A percentile compares a stretch with the other conserved stretches of the same genome.
phyloP scores from a whole-genome alignment of 2,329 filamentous ascomycete genomes.

The Ophiocordyceps robertsii region DNA sequence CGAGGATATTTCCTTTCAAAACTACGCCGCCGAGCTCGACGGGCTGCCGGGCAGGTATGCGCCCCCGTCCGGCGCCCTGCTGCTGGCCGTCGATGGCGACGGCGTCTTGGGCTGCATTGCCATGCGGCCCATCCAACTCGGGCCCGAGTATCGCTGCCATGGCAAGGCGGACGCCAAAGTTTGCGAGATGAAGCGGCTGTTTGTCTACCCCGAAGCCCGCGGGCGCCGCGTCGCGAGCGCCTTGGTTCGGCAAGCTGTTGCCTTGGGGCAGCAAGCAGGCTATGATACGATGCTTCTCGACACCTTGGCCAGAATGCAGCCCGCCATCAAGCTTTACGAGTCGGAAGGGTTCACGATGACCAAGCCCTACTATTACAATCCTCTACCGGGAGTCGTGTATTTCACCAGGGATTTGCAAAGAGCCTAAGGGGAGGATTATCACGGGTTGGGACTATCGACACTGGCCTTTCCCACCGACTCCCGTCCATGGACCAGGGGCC shows the following conservation, averaged over 20 bases:
- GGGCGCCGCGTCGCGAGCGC: slow-evolving; percentile 10
- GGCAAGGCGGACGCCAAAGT: slow-evolving; percentile 1
- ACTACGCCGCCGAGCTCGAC: slow-evolving; percentile 10
- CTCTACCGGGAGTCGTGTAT: slow-evolving; percentile 8
- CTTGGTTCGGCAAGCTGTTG: slow-evolving; percentile 8
- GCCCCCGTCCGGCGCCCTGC: slow-evolving; percentile 9
- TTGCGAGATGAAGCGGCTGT: slow-evolving; percentile 14
- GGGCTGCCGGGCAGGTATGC: slow-evolving; percentile 13
- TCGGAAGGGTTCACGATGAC: slow-evolving; percentile 10
- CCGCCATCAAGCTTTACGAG: slow-evolving; percentile 11
- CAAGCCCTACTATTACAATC: slow-evolving; percentile 10
- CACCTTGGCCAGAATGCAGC: slow-evolving; percentile 9
- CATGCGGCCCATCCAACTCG: slow-evolving; percentile 8
- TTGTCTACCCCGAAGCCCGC: slow-evolving; percentile 13
- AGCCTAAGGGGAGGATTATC: no score
- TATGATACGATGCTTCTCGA: slow-evolving; percentile 13
- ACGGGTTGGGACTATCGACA: no score
- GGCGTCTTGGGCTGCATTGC: slow-evolving; percentile 12
- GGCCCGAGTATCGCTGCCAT: slow-evolving; percentile 3
- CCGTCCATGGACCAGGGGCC: no score
- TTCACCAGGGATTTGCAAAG: slow-evolving; percentile 3
- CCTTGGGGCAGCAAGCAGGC: slow-evolving; percentile 3
- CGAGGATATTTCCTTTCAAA: slow-evolving; percentile 13
- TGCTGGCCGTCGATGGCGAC: slow-evolving; percentile 10
- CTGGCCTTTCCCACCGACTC: no score